A percentile compares a stretch with the other conserved stretches of the same genome.
Evolutionary conservation across 2,329 filamentous ascomycete genomes (phyloP).

Genomic region (Exserohilum turcica): DNA sequence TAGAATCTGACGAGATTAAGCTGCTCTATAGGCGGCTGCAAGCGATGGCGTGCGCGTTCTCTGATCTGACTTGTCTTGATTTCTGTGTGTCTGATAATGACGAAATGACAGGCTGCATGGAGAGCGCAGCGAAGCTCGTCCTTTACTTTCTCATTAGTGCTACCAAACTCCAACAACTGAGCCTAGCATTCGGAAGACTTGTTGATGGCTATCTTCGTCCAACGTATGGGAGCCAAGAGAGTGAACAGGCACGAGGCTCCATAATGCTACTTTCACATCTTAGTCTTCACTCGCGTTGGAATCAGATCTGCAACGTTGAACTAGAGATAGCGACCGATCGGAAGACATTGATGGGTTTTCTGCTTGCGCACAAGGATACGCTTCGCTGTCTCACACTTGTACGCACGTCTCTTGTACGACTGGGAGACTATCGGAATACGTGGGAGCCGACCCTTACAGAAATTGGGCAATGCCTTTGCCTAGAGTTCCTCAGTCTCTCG

Average conservation of each 20-base stretch:
- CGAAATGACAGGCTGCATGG: conserved; percentile 2
- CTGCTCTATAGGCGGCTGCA: conserved; percentile 1
- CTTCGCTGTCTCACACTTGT: too few relatives aligned
- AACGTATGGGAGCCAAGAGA: conserved; percentile 1
- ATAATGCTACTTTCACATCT: conserved; percentile 4
- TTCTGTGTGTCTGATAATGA: conserved; percentile 7
- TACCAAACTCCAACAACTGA: conserved; percentile 1
- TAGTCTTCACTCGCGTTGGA: too few relatives aligned
- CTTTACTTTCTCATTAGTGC: conserved; percentile 2
- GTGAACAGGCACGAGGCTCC: conserved; percentile 4
- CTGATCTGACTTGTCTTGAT: conserved; percentile 8
- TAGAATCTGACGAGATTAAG: not conserved
- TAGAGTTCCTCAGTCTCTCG: too few relatives aligned
- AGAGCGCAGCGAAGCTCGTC: conserved; percentile 7
- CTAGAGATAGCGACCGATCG: too few relatives aligned
- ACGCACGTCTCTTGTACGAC: too few relatives aligned
- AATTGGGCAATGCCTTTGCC: too few relatives aligned
- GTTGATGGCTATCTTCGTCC: conserved; percentile 8
- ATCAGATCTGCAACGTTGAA: too few relatives aligned
- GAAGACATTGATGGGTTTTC: too few relatives aligned
- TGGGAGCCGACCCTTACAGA: too few relatives aligned
- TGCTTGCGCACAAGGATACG: too few relatives aligned
- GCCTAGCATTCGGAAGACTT: conserved; percentile 9
- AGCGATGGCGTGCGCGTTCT: conserved; percentile 3
- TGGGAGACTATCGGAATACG: too few relatives aligned